Evolutionary conservation across 1,139 yeast genomes (phyloP), one percentile per base, ranked within the genome.

Genomic region (Zygotorulaspora mrakii): DNA sequence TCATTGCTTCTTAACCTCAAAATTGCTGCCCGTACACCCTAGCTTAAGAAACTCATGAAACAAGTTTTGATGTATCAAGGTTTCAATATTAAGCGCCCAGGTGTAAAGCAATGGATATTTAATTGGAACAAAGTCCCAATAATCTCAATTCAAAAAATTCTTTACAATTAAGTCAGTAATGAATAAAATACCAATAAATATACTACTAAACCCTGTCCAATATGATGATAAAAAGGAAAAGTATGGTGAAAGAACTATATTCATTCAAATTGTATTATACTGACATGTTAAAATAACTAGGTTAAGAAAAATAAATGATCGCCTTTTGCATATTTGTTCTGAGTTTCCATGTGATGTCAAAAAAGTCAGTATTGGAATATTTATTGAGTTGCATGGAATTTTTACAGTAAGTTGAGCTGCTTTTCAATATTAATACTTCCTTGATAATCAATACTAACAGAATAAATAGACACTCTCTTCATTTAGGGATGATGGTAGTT

Each of bases 191-290:
- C 35, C 40, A 6, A 40, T 40, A 8, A 17, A 31, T 9, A 11
- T 30, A 8, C 43, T 40, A 13, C 30, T 40, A n/a, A 40, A 40
- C 23, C 43, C 43, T 17, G 16, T 24, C 7, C 24, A 31, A 22
- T 35, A 39, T 17, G 42, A 39, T 11, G 20, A 24, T 24, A 26
- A 31, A 11, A 35, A 35, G 24, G 40, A 39, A 22, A 39, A 35
- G 33, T 31, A 11, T n/a, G 33, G 17, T 10, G 6, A 24, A 24
- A 24, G 5, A 5, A 7, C 13, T 5, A 24, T 7, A 24, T 24
- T 5, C 11, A 20, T 20, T n/a, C n/a, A 28, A 3, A 16, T 8
- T 14, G 18, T 5, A 8, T 4, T 2, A 14, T 17, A 28, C 22
- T 16, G 12, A 2, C 18, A 20, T 20, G 6, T 20, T 6, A 20